phyloP scores from a whole-genome alignment of 2,329 filamentous ascomycete genomes.

The Aspergillus fructus region DNA sequence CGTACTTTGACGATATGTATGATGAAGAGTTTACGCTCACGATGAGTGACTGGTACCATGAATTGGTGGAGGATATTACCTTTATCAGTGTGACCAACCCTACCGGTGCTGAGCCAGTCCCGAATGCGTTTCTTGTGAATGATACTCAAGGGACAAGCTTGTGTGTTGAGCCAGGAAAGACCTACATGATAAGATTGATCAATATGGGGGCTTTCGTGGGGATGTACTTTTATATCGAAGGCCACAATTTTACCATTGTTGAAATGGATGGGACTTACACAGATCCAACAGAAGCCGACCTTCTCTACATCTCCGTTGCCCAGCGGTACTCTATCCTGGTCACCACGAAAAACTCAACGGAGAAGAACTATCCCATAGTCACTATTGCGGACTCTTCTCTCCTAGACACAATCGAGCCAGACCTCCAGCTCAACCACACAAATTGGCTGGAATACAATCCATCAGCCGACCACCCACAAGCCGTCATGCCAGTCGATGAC shows the following conservation, averaged over 20 bases:
- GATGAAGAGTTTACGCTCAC: slow-evolving; percentile 66
- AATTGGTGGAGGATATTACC: slow-evolving; percentile 52
- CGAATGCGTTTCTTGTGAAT: slow-evolving; percentile 68
- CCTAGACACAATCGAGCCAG: neutral
- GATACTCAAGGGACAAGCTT: slow-evolving; percentile 64
- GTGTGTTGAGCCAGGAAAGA: slow-evolving; percentile 64
- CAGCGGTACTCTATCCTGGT: slow-evolving; percentile 59
- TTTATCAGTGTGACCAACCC: slow-evolving; percentile 46
- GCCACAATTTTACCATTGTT: slow-evolving; percentile 40
- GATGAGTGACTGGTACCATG: slow-evolving; percentile 71
- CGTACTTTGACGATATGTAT: slow-evolving; percentile 57
- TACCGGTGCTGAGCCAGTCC: slow-evolving; percentile 63
- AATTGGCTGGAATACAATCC: slow-evolving; percentile 54
- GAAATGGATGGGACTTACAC: slow-evolving; percentile 38
- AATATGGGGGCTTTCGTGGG: slow-evolving; percentile 70
- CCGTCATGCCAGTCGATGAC: slow-evolving; percentile 49
- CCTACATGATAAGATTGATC: slow-evolving; percentile 70
- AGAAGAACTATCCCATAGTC: slow-evolving; percentile 66
- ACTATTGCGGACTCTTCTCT: neutral
- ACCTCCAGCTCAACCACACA: slow-evolving; percentile 42
- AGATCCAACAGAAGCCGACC: slow-evolving; percentile 43
- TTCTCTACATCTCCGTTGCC: slow-evolving; percentile 64
- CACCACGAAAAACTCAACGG: slow-evolving; percentile 62
- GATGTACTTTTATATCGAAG: slow-evolving; percentile 50
- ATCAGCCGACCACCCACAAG: slow-evolving; percentile 49